phyloP scores from a whole-genome alignment of 2,329 filamentous ascomycete genomes.

The Penicillium palitans region DNA sequence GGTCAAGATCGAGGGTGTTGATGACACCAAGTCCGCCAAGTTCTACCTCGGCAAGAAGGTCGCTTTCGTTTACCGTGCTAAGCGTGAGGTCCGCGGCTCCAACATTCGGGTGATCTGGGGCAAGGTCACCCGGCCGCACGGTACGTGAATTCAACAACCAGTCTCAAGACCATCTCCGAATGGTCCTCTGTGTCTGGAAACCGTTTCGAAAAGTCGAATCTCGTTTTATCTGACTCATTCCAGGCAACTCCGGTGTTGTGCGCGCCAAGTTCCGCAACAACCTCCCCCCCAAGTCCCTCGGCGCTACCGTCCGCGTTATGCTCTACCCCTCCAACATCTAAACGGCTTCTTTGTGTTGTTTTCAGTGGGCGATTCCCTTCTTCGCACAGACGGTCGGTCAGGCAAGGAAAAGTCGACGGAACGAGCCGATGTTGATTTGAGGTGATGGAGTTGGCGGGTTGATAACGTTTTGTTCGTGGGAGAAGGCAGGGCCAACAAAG shows the following conservation, averaged over 20 bases:
- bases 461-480: conserved; percentile 41
- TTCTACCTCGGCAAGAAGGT: conserved; percentile 99
- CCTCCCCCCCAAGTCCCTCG: conserved; percentile 94
- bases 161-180: neutral
- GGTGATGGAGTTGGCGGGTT: conserved; percentile 43
- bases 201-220: neutral
- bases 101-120: conserved; percentile 99
- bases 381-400: conserved; percentile 40
- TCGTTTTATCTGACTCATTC: conserved; percentile 11
- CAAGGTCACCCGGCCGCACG: conserved; percentile 94
- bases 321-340: conserved; percentile 98
- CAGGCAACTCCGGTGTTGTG: conserved; percentile 96
- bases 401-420: conserved; percentile 39
- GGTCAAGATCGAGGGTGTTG: conserved; percentile 98
- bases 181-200: neutral
- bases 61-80: conserved; percentile 96
- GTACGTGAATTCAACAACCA: conserved; percentile 53
- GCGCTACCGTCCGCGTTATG: conserved; percentile 94
- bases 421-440: conserved; percentile 40
- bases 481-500: conserved; percentile 40
- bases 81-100: conserved; percentile 91
- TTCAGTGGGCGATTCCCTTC: conserved; percentile 39
- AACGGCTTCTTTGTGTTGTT: conserved; percentile 44
- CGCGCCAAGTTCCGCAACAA: conserved; percentile 96
- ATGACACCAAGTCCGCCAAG: conserved; percentile 82